Evolutionary conservation across 805 yeast genomes (phyloP), one percentile per base, ranked within the genome.

Genomic region (Metschnikowia matae): DNA sequence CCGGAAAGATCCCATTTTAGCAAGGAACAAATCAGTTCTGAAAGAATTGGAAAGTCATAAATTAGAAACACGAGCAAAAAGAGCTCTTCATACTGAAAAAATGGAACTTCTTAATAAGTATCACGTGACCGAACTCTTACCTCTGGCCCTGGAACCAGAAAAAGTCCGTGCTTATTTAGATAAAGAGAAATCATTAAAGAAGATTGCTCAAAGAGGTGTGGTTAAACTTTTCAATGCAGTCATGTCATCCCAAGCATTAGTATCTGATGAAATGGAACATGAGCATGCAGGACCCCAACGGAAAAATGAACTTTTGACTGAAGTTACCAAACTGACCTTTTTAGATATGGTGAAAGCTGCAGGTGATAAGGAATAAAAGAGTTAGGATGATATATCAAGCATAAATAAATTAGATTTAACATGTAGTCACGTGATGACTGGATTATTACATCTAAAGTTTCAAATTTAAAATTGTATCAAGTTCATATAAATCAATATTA

Each of bases 151-250:
- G 33, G 84, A 82, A 33, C 79, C 81, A 1, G 77, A 71, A 14
- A 82, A 82, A 39, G 77, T 77, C 6, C 76, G 88, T 63, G 74
- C 74, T 38, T 68, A 77, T 3, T 64, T 88, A 15, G 95, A 86
- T 51, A 75, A 75, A 47, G 97, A 89, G 63, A 79, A 80, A 55
- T 75, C 71, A 53, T 71, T 88, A 60, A 84, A 86, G 64, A 89
- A 89, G 63, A 77, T 83, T 21, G 98, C 96, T 0, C 96, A 89
- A 69, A 75, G 84, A 56, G 97, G 97, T 70, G 96, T 88, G 13
- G 89, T 89, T 7, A 80, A 83, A 63, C 77, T 88, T 56, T 89
- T 85, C 71, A 92, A 87, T 63, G 96, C 96, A 1, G 83, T 89
- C 23, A 76, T 87, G 62, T 77, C 87, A 31, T 85, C 96, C 0